Conservation (phyloP, 768 basidiomycete species). For the Russula olivacea region DNA sequence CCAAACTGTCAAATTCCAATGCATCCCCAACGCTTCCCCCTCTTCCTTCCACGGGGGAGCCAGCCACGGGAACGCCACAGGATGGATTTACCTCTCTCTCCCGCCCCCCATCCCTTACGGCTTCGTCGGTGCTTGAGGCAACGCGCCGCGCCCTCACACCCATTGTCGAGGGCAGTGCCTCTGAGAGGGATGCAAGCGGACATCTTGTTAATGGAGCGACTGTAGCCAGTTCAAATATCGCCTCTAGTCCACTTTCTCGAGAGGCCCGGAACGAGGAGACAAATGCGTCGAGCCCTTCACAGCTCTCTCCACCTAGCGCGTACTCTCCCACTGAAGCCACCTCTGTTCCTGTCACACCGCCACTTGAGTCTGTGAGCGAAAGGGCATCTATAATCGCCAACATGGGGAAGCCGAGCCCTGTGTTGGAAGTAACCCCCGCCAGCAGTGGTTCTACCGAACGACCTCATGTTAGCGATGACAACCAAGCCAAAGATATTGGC, state of each 20-base stretch:
- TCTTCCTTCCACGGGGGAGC: constrained; percentile 13
- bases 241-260: background rate
- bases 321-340: constrained; percentile 5
- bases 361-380: background rate
- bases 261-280: background rate
- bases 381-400: background rate
- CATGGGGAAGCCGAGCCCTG: background rate
- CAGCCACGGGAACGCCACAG: background rate
- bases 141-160: constrained; percentile 37
- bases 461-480: background rate
- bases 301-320: constrained; percentile 2
- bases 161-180: constrained; percentile 51
- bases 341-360: background rate
- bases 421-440: background rate
- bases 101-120: constrained; percentile 56
- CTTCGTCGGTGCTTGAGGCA: constrained; percentile 21
- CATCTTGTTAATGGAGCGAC: background rate
- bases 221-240: background rate
- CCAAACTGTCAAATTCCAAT: constrained; percentile 3
- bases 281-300: background rate
- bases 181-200: constrained; percentile 18
- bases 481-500: background rate
- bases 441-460: background rate
- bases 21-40: constrained; percentile 9
- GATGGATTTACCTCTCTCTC: constrained; percentile 26